These are phyloP conservation scores for Nicotiana sylvestris DNA, from an alignment of 257 asterid species.

Conservation along the genomic window DNA sequence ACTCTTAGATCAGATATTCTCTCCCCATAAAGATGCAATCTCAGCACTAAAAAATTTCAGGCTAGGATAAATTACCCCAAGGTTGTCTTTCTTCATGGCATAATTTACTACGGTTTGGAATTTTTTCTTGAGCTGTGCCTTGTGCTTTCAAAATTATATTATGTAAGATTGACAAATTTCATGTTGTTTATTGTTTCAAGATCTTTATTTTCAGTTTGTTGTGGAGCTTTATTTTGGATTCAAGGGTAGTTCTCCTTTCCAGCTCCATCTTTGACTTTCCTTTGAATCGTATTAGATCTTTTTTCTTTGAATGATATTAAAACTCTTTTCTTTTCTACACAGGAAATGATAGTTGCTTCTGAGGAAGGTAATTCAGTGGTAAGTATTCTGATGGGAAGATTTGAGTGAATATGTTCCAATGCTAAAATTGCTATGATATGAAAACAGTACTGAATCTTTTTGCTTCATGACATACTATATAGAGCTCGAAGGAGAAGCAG, in stretches of 20 bases:
- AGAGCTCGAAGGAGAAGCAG: slow-evolving; percentile 58
- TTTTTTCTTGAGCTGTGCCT: not conserved
- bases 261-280: not conserved
- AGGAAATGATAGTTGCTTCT: slow-evolving; percentile 82
- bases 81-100: not conserved
- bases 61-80: not conserved
- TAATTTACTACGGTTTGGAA: not conserved
- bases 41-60: not conserved
- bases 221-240: not conserved
- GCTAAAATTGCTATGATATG: not conserved
- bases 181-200: not conserved
- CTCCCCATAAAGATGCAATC: not conserved
- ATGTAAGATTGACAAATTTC: not conserved
- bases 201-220: not conserved
- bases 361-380: slow-evolving; percentile 49
- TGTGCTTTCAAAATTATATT: not conserved
- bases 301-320: not conserved
- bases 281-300: not conserved
- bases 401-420: not conserved
- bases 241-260: not conserved
- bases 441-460: slow-evolving; percentile 1
- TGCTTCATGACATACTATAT: slow-evolving; percentile 13
- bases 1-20: slow-evolving; percentile 11
- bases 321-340: slow-evolving; percentile 18
- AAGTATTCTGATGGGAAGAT: slow-evolving; percentile 26